These are phyloP conservation scores for Alternaria solani DNA, from an alignment of 2,329 filamentous ascomycete genomes.

Conservation along the genomic window DNA sequence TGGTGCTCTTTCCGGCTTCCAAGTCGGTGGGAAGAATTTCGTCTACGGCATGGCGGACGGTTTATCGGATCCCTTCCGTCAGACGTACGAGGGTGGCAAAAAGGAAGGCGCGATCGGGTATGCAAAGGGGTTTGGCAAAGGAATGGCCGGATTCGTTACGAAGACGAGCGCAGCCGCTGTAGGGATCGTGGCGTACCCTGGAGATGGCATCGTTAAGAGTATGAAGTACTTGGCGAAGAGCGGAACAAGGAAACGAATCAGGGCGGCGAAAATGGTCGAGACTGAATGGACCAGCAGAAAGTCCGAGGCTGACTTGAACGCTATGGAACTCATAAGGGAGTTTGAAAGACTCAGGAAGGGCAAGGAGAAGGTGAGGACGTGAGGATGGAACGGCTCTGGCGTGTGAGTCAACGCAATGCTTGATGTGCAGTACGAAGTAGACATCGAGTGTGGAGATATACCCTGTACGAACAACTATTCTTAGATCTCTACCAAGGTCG, in stretches of 20 bases:
- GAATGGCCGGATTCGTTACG: conserved; percentile 13
- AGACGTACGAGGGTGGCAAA: conserved; percentile 43
- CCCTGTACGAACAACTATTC: background rate
- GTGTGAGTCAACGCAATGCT: background rate
- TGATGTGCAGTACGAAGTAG: background rate
- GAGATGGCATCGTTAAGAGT: conserved; percentile 24
- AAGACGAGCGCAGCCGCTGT: conserved; percentile 14
- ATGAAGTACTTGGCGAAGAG: conserved; percentile 17
- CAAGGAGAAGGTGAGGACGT: conserved; percentile 1
- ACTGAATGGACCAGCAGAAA: conserved; percentile 9
- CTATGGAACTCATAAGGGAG: background rate
- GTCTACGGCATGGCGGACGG: conserved; percentile 44
- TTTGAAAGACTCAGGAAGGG: conserved; percentile 12
- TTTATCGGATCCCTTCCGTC: conserved; percentile 39
- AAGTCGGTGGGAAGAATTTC: conserved; percentile 47
- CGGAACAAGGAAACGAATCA: conserved; percentile 16
- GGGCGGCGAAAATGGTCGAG: conserved; percentile 10
- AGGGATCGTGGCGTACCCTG: conserved; percentile 26
- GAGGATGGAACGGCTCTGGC: background rate
- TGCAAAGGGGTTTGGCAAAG: conserved; percentile 46
- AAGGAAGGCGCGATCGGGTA: conserved; percentile 45
- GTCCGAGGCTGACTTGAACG: conserved; percentile 6
- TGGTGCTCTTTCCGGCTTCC: conserved; percentile 45
- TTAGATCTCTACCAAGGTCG: background rate
- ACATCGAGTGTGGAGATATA: background rate